Conservation (phyloP, 2,329 filamentous ascomycete genomes). For the Fusarium udum region DNA sequence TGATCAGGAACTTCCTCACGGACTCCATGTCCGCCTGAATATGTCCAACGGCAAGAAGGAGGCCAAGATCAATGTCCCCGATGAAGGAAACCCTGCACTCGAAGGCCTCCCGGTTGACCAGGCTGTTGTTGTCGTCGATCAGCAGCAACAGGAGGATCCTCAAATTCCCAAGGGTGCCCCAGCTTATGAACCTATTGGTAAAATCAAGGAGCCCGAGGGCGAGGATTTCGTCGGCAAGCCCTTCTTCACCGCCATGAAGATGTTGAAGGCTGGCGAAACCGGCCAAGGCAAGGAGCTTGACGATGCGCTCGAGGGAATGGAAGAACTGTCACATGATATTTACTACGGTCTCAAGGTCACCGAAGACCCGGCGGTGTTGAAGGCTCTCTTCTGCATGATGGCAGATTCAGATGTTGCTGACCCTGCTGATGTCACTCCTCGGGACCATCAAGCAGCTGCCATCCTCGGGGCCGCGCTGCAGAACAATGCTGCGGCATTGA, state of each 20-base stretch:
- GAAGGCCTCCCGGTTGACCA: constrained; percentile 63
- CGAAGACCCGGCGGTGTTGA: constrained; percentile 63
- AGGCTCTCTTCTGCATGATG: constrained; percentile 67
- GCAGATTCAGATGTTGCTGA: constrained; percentile 41
- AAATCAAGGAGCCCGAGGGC: constrained; percentile 61
- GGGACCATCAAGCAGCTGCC: constrained; percentile 63
- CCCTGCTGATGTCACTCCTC: constrained; percentile 45
- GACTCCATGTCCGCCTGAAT: constrained; percentile 73
- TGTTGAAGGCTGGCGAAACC: constrained; percentile 57
- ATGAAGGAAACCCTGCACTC: constrained; percentile 58
- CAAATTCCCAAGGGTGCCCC: constrained; percentile 61
- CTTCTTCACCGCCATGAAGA: constrained; percentile 56
- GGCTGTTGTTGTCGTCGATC: constrained; percentile 65
- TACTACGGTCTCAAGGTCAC: constrained; percentile 74
- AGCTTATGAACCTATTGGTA: constrained; percentile 65
- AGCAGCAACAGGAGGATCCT: constrained; percentile 48
- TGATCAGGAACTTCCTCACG: constrained; percentile 72
- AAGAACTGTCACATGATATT: constrained; percentile 73
- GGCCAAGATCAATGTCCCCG: constrained; percentile 71
- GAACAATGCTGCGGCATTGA: constrained; percentile 71
- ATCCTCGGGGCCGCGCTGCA: constrained; percentile 67
- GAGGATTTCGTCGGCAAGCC: constrained; percentile 44
- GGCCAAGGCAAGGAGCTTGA: constrained; percentile 52
- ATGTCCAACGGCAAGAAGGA: constrained; percentile 71
- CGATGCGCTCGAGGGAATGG: constrained; percentile 64